phyloP scores from a whole-genome alignment of 2,329 filamentous ascomycete genomes.

The Drechslera avenae region DNA sequence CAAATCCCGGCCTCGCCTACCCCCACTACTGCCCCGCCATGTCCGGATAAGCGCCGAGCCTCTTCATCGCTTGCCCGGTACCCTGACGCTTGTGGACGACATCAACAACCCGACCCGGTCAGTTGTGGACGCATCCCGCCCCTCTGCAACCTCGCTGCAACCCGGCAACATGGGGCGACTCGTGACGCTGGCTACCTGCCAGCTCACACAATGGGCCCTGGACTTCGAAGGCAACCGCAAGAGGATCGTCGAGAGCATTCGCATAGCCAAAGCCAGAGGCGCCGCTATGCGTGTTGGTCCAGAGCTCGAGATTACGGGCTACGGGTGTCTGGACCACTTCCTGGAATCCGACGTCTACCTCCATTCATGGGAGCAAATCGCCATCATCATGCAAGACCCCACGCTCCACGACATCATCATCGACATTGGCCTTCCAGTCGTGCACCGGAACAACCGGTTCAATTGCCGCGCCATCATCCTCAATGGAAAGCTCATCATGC shows the following conservation, averaged over 20 bases:
- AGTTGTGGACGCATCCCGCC: too few relatives aligned
- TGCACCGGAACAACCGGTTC: slow-evolving; percentile 66
- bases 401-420: slow-evolving; percentile 64
- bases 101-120: too few relatives aligned
- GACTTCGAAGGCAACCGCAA: slow-evolving; percentile 62
- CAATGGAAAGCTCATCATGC: slow-evolving; percentile 70
- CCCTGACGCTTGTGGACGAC: too few relatives aligned
- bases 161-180: slow-evolving; percentile 20
- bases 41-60: not conserved
- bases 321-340: slow-evolving; percentile 63
- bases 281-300: slow-evolving; percentile 3
- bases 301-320: slow-evolving; percentile 39
- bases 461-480: slow-evolving; percentile 65
- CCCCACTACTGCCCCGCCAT: not conserved
- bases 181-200: slow-evolving; percentile 39
- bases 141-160: not conserved
- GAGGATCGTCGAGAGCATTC: slow-evolving; percentile 67
- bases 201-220: slow-evolving; percentile 37
- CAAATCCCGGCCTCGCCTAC: not conserved
- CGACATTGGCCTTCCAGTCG: slow-evolving; percentile 51
- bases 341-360: slow-evolving; percentile 24
- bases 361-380: slow-evolving; percentile 62
- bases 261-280: slow-evolving; percentile 3
- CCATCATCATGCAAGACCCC: slow-evolving; percentile 64
- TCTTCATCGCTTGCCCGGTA: not conserved